phyloP scores from a whole-genome alignment of 2,329 filamentous ascomycete genomes.

The Sarocladiaceae sp. region DNA sequence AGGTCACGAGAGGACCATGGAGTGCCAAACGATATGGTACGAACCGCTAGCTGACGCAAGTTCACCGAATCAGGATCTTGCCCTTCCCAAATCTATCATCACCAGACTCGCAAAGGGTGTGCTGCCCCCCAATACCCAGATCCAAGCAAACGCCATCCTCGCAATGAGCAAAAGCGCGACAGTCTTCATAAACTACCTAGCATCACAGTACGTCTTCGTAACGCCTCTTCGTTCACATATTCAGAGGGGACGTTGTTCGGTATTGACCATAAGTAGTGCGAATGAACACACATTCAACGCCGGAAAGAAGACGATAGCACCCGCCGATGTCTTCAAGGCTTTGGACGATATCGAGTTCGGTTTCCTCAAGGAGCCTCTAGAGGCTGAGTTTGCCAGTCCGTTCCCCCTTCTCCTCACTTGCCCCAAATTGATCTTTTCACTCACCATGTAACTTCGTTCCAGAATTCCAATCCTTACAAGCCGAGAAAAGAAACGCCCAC shows the following conservation, averaged over 20 bases:
- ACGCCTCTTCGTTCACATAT: neutral
- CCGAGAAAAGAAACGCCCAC: conserved; percentile 68
- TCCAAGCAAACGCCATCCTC: conserved; percentile 74
- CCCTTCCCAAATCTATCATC: conserved; percentile 74
- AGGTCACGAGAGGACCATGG: too few relatives aligned
- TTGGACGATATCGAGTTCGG: conserved; percentile 71
- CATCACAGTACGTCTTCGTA: conserved; percentile 62
- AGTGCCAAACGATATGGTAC: too few relatives aligned
- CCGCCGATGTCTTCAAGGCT: conserved; percentile 68
- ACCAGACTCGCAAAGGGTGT: conserved; percentile 74
- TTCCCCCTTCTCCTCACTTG: conserved; percentile 14
- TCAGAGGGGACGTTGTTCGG: neutral
- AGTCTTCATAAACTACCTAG: conserved; percentile 76
- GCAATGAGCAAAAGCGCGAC: conserved; percentile 77
- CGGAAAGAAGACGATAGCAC: conserved; percentile 74
- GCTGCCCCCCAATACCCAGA: conserved; percentile 72
- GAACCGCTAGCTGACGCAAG: too few relatives aligned
- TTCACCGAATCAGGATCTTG: too few relatives aligned
- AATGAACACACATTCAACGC: conserved; percentile 61
- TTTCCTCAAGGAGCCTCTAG: conserved; percentile 62
- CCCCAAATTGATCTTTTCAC: neutral
- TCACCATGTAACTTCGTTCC: neutral
- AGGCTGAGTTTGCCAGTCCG: conserved; percentile 71
- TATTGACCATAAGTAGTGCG: conserved; percentile 42
- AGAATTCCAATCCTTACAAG: conserved; percentile 70